Base-by-base conservation (phyloP, 805 yeast genomes). In the Ogataea paraovalis region DNA sequence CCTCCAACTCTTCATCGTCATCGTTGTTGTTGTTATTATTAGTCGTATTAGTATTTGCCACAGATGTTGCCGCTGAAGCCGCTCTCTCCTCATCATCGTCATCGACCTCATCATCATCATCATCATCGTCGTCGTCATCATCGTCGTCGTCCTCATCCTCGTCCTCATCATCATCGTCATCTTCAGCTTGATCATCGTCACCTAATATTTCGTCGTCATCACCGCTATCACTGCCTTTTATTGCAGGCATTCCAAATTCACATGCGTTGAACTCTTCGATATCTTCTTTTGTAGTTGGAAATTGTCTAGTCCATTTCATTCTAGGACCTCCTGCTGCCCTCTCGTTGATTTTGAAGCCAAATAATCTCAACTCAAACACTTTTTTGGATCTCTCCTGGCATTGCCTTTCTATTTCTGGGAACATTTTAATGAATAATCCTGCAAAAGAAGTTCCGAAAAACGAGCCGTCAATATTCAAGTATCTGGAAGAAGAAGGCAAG, bases 381-480 rank as follows among this genome's bases (percentile, higher is more conserved):
- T 73, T 70, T 56, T 77, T 79, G 53, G 80, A 71, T 59, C 86
- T 74, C 48, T 78, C 73, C 47, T 76, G 74, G 55, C 88, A 83
- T 59, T 86, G 89, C 57, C 80, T 79, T 61, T 86, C 96, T 43
- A 90, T 79, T 54, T 89, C 97, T n/a, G 94, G 89, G 69, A 85
- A 90, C 78, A 87, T 85, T 62, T 90, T 87, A 51, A 94, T 80
- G 59, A 94, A 86, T 56, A 94, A 76, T 2, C 97, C 97, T 1
- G 97, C 94, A 70, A 94, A 94, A 32, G 95, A 83, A 0, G 98
- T 89, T 4, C 99, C 98, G 71, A 95, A 94, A 60, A 85, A 94
- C 1, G 98, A 97, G 4, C 99, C 99, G 67, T 94, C 99, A 39
- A 94, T 80, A 61, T 88, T 87, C 48, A 87, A 71, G 66, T 87